A percentile compares a stretch with the other conserved stretches of the same genome.
phyloP scores from a whole-genome alignment of 2,329 filamentous ascomycete genomes.

The Penicillium sp. region DNA sequence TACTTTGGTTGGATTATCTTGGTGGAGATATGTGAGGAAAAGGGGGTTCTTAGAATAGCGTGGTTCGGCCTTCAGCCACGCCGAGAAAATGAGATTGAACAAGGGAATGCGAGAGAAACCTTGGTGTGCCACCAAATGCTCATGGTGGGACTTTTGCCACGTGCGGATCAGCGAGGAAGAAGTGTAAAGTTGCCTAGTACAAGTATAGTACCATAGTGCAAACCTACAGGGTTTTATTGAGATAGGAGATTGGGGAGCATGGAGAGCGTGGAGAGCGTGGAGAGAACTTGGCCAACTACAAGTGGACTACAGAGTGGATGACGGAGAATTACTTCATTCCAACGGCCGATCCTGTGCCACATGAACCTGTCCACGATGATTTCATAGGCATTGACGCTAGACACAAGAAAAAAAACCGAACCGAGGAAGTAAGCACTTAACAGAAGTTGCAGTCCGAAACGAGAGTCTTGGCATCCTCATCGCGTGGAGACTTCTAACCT shows the following conservation, averaged over 20 bases:
- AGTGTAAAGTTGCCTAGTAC: background rate
- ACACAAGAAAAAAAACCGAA: background rate
- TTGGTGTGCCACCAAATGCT: background rate
- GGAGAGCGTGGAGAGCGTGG: background rate
- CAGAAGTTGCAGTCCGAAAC: background rate
- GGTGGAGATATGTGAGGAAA: background rate
- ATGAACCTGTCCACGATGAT: background rate
- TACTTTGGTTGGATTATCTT: background rate
- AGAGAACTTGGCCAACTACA: background rate
- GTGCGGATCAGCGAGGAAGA: constrained; percentile 18
- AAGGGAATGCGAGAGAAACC: background rate
- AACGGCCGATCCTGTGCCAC: background rate
- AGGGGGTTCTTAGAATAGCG: background rate
- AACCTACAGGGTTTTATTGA: background rate
- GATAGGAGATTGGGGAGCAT: background rate
- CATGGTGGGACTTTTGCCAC: constrained; percentile 20
- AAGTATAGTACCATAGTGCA: background rate
- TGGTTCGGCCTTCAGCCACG: background rate
- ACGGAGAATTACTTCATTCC: background rate
- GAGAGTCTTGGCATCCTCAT: background rate
- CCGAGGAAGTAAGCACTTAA: background rate
- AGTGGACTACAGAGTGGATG: background rate
- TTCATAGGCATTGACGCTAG: background rate
- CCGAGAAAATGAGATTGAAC: background rate
- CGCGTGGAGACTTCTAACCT: background rate